A percentile compares a stretch with the other conserved stretches of the same genome.
Conservation (phyloP, 2,329 filamentous ascomycete genomes). For the Botrytis elliptica region DNA sequence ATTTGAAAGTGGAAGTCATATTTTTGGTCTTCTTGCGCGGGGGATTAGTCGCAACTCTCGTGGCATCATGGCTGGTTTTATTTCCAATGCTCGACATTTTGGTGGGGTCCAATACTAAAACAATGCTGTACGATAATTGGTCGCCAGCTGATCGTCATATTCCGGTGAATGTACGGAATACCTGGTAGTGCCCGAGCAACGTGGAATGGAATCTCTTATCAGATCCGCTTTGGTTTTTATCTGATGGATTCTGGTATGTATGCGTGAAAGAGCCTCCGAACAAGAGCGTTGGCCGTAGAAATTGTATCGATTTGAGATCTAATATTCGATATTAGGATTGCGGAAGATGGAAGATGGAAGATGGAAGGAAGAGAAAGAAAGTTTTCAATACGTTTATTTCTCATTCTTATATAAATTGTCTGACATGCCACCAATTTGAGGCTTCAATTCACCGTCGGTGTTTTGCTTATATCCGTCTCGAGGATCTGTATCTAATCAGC, state of each 20-base stretch:
- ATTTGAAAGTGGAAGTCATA: slow-evolving; percentile 36
- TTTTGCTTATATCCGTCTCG: slow-evolving; percentile 2
- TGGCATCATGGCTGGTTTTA: slow-evolving; percentile 16
- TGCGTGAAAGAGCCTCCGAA: not conserved
- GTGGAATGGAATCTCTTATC: slow-evolving; percentile 7
- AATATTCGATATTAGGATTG: not conserved
- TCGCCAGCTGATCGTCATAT: not conserved
- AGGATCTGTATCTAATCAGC: not conserved
- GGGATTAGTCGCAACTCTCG: not conserved
- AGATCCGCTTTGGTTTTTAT: slow-evolving; percentile 12
- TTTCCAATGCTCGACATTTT: slow-evolving; percentile 14
- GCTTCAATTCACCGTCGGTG: not conserved
- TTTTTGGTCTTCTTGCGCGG: slow-evolving; percentile 22
- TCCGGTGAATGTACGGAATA: not conserved
- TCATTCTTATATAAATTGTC: not conserved
- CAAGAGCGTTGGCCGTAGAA: not conserved
- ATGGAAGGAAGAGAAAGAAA: not conserved
- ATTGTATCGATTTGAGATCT: not conserved
- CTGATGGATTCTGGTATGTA: not conserved
- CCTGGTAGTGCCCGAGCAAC: not conserved
- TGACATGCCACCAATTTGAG: not conserved
- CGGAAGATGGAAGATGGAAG: not conserved
- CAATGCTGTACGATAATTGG: not conserved
- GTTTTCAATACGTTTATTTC: not conserved
- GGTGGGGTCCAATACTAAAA: not conserved